Conservation (phyloP, 805 yeast species). For the Pichia manshurica region DNA sequence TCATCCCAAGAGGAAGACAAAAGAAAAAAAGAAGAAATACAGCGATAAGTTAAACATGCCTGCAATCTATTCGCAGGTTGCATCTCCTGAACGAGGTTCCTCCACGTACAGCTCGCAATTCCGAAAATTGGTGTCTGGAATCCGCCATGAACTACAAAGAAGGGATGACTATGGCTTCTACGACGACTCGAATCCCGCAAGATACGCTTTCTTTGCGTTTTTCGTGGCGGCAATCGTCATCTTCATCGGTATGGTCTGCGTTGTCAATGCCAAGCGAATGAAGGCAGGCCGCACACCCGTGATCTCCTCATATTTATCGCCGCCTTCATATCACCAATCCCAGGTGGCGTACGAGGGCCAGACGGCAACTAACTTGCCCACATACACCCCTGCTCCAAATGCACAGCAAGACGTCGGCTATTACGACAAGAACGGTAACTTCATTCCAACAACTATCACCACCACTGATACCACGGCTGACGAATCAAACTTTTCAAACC, state of each 20-base stretch:
- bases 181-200: slow-evolving; percentile 28
- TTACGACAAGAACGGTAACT: slow-evolving; percentile 59
- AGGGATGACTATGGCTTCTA: slow-evolving; percentile 16
- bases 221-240: slow-evolving; percentile 44
- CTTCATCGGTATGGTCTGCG: slow-evolving; percentile 44
- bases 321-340: slow-evolving; percentile 69
- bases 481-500: too few species aligned
- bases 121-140: background rate
- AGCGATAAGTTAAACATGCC: too few species aligned
- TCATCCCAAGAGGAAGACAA: too few species aligned
- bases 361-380: slow-evolving; percentile 42
- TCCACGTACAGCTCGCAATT: background rate
- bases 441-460: slow-evolving; percentile 24
- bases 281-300: slow-evolving; percentile 54
- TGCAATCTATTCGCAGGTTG: too few species aligned
- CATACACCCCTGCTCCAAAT: slow-evolving; percentile 60
- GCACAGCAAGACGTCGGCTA: slow-evolving; percentile 69
- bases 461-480: too few species aligned
- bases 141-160: slow-evolving; percentile 5
- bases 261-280: slow-evolving; percentile 50
- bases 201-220: slow-evolving; percentile 64
- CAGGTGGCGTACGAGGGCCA: slow-evolving; percentile 43
- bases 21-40: too few species aligned
- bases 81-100: too few species aligned
- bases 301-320: slow-evolving; percentile 48